phyloP scores from a whole-genome alignment of 352 stramenopile species.

The Pythium pyrilobum region DNA sequence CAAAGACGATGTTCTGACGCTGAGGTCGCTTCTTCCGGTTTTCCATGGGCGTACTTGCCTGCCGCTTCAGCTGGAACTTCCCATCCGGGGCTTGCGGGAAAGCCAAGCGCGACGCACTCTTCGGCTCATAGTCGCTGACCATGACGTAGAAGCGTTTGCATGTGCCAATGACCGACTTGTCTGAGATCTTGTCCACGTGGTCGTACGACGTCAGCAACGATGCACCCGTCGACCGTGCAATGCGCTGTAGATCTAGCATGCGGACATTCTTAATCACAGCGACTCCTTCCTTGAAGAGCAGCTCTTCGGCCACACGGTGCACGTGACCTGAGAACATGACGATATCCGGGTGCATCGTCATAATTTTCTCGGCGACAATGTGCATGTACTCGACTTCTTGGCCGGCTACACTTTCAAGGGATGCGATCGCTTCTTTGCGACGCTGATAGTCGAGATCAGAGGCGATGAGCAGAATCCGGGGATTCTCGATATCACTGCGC shows the following conservation, averaged over 20 bases:
- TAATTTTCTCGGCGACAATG: slow-evolving; percentile 85
- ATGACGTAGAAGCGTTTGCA: slow-evolving; percentile 84
- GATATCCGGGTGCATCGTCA: slow-evolving; percentile 80
- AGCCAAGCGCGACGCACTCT: slow-evolving; percentile 49
- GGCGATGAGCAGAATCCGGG: slow-evolving; percentile 78
- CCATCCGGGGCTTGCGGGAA: slow-evolving; percentile 32
- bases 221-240: slow-evolving; percentile 69
- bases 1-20: slow-evolving; percentile 83
- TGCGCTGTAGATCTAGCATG: slow-evolving; percentile 67
- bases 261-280: slow-evolving; percentile 86
- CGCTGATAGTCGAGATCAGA: slow-evolving; percentile 82
- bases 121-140: slow-evolving; percentile 73
- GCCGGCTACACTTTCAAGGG: slow-evolving; percentile 71
- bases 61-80: slow-evolving; percentile 11
- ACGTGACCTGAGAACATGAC: slow-evolving; percentile 84
- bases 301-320: slow-evolving; percentile 76
- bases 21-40: slow-evolving; percentile 51
- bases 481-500: slow-evolving; percentile 73
- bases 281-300: slow-evolving; percentile 69
- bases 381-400: slow-evolving; percentile 90
- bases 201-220: slow-evolving; percentile 82
- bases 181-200: slow-evolving; percentile 85
- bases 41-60: neutral
- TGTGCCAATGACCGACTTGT: slow-evolving; percentile 65
- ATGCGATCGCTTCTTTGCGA: slow-evolving; percentile 79